Base-by-base conservation (phyloP, 345 rosid genomes). In the Gossypium arboreum region DNA sequence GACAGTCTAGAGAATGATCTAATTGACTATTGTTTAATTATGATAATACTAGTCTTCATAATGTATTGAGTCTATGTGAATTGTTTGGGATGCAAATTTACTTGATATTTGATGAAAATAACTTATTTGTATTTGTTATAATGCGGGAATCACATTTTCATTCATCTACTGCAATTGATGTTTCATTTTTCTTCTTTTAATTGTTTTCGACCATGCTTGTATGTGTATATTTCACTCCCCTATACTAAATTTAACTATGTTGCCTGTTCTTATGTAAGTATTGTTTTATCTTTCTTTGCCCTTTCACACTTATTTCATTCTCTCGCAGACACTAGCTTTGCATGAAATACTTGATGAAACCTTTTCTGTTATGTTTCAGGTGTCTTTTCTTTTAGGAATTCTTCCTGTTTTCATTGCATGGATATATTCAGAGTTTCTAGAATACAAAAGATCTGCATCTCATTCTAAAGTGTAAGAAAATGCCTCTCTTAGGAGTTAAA, bases 381-480 rank as follows among this genome's bases (percentile, higher is more conserved):
- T 93, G 65, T 90, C 99, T 68, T 93, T 93, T 82, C 78, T 95
- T 71, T 93, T 95, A 1, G 99, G 97, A 60, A 77, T 96, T 54
- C 78, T 90, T 55, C 97, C 99, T 12, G 79, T 93, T 61, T 84
- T 92, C 80, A 68, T 93, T 12, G 92, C 97, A 61, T 96, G 99
- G 98, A 78, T 91, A 74, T 95, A 91, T 82, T 88, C 99, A 12
- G 99, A 95, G 87, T 80, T 88, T 45, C 80, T 93, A 75, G 98
- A 90, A 67, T 84, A 81, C 79, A 18, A n/a, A 12, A 55, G 2
- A 55, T 55, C 24, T 18, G 11, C 25, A n/a, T n/a, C 59, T 55
- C 59, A 55, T 9, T 55, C 24, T 55, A 55, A 55, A 55, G 92
- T 89, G 99, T 95, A 88, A 86, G 98, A 16, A 48, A 16, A 81